phyloP scores from a whole-genome alignment of 805 yeast genomes.

The Candida wancherniae region DNA sequence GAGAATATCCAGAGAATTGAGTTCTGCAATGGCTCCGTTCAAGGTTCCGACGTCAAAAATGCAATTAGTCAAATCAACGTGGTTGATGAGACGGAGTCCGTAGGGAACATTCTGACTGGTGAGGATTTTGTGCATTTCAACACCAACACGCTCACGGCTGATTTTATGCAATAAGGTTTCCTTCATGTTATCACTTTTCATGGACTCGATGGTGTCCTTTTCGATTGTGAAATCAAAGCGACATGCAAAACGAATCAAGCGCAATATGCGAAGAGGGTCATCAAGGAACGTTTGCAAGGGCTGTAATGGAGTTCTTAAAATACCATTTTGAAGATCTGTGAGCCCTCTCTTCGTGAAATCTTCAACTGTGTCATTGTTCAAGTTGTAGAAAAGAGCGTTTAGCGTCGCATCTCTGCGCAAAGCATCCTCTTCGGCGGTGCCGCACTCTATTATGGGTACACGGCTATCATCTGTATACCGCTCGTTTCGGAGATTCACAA shows the following conservation, averaged over 20 bases:
- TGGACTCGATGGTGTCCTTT: slow-evolving; percentile 51
- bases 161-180: slow-evolving; percentile 64
- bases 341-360: slow-evolving; percentile 80
- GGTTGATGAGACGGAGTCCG: slow-evolving; percentile 57
- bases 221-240: slow-evolving; percentile 69
- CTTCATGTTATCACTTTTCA: slow-evolving; percentile 57
- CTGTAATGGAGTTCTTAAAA: slow-evolving; percentile 81
- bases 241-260: slow-evolving; percentile 82
- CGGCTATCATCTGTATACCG: slow-evolving; percentile 78
- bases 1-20: slow-evolving; percentile 15
- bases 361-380: slow-evolving; percentile 64
- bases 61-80: slow-evolving; percentile 50
- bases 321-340: slow-evolving; percentile 61
- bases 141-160: slow-evolving; percentile 86
- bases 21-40: slow-evolving; percentile 13
- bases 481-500: slow-evolving; percentile 87
- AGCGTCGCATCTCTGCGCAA: slow-evolving; percentile 91
- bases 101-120: slow-evolving; percentile 54
- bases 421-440: slow-evolving; percentile 92
- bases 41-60: slow-evolving; percentile 45
- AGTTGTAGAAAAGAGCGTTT: slow-evolving; percentile 86
- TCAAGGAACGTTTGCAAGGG: slow-evolving; percentile 85
- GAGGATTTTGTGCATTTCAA: slow-evolving; percentile 76
- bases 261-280: slow-evolving; percentile 86
- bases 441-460: slow-evolving; percentile 78